Evolutionary conservation across 176 grass and related monocot species (phyloP).

Genomic region (Thalia dealbata): DNA sequence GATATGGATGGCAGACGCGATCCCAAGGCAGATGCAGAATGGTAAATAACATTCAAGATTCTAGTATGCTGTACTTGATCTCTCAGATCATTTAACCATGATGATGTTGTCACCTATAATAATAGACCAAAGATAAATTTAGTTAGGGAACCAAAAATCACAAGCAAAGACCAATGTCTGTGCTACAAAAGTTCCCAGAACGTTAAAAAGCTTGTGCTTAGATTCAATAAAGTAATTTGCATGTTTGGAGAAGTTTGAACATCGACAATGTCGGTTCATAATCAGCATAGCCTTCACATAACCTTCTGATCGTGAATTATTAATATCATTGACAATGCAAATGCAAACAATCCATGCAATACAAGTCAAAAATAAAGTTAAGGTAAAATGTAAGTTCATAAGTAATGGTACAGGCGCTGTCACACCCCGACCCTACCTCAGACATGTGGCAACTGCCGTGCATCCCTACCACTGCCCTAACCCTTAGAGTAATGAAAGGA

Average conservation of each 20-base stretch:
- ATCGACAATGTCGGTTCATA: not conserved
- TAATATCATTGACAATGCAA: not conserved
- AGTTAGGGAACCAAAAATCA: not conserved
- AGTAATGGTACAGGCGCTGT: not conserved
- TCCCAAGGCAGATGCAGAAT: constrained; percentile 87
- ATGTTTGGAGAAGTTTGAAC: not conserved
- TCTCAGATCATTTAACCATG: constrained; percentile 97
- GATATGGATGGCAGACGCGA: constrained; percentile 70
- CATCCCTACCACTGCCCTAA: not conserved
- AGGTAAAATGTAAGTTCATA: not conserved
- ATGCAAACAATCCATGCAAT: not conserved
- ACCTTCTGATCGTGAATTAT: not conserved
- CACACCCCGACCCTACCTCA: too few species aligned
- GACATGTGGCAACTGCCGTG: too few species aligned
- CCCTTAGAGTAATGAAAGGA: too few species aligned
- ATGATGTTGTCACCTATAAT: constrained; percentile 85
- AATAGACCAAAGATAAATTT: constrained; percentile 1
- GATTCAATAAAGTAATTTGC: not conserved
- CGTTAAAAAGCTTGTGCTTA: too few species aligned
- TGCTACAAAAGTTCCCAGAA: too few species aligned
- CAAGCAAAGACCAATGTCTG: not conserved
- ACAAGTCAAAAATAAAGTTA: not conserved
- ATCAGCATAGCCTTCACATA: not conserved
- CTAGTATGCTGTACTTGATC: constrained; percentile 92
- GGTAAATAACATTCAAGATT: constrained; percentile 90